Evolutionary conservation across 495 filamentous ascomycete species (phyloP), one percentile per base, ranked within the genome.

Genomic region (Podospora australis): DNA sequence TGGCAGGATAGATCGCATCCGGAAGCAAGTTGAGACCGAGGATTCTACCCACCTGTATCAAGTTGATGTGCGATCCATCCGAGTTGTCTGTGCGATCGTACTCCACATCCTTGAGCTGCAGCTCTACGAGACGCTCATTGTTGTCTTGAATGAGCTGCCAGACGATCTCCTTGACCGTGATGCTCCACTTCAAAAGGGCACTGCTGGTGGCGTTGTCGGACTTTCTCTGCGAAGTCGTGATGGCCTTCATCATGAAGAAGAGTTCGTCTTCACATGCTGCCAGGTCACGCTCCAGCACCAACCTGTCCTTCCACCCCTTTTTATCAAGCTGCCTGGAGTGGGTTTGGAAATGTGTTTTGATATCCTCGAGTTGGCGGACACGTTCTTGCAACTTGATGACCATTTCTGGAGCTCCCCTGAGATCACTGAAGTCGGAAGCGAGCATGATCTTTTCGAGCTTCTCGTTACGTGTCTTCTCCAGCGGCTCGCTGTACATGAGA

Each of bases 211-310:
- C 51, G 67, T 80, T 89, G 46, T 94, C 87, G 38, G 80, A 80
- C 59, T 89, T 91, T 48, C 90, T 71, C 61, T 99, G 92, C 7
- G 90, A 90, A 2, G 90, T 91, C 1, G 91, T 99, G 65, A 99
- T 97, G 17, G 92, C 92, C 57, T 99, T 96, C 94, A 97, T 96
- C 77, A 97, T 85, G 71, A 99, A 99, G 72, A 99, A 99, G 26
- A 99, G 69, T 67, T 99, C 94, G 59, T 99, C 94, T 60, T 97
- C 94, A 59, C 86, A 96, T 40, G 77, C 80, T 14, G 86, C 77
- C 45, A 99, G 72, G 59, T 99, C 92, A 34, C 86, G 82, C 57
- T 97, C 92, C 20, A 99, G 77, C 6, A 80, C 62, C 53, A 96
- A 69, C 25, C 89, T 80, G 62, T 96, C 90, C 52, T 91, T 78